Evolutionary conservation across 805 yeast genomes (phyloP).

Genomic region (Maudiozyma turicensis): DNA sequence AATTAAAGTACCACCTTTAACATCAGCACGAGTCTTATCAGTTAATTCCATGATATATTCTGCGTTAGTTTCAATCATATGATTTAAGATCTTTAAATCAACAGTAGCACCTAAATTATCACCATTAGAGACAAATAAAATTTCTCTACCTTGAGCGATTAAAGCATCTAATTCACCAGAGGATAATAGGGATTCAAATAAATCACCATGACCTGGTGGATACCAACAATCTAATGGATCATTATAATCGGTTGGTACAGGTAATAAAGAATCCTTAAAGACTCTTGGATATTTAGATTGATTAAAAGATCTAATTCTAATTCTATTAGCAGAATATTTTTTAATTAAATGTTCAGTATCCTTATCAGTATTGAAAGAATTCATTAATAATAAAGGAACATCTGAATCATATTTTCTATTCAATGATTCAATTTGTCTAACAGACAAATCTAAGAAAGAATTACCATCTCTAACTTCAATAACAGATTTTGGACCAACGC

Average conservation of each 20-base stretch:
- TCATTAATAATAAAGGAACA: slow-evolving; percentile 94
- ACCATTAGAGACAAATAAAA: slow-evolving; percentile 92
- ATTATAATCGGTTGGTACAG: slow-evolving; percentile 72
- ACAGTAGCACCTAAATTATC: slow-evolving; percentile 98
- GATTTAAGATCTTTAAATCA: slow-evolving; percentile 78
- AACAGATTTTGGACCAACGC: slow-evolving; percentile 92
- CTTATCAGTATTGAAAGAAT: slow-evolving; percentile 89
- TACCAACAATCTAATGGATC: slow-evolving; percentile 86
- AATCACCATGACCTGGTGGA: slow-evolving; percentile 99
- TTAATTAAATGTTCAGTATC: slow-evolving; percentile 93
- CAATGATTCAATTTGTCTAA: slow-evolving; percentile 92
- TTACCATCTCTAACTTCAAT: slow-evolving; percentile 98
- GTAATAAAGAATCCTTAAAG: slow-evolving; percentile 88
- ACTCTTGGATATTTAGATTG: slow-evolving; percentile 98
- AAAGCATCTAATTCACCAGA: slow-evolving; percentile 89
- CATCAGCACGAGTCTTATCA: slow-evolving; percentile 98
- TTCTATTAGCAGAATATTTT: slow-evolving; percentile 94
- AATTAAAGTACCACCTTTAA: slow-evolving; percentile 97
- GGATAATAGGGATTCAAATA: slow-evolving; percentile 79
- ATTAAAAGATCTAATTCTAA: slow-evolving; percentile 89
- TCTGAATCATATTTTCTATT: slow-evolving; percentile 85
- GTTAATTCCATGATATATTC: slow-evolving; percentile 98
- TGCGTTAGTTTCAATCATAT: slow-evolving; percentile 83
- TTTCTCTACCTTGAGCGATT: slow-evolving; percentile 87
- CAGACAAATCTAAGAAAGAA: slow-evolving; percentile 89